Evolutionary conservation across 305 asterid genomes (phyloP), one percentile per base, ranked within the genome.

Genomic region (Nicotiana rustica): DNA sequence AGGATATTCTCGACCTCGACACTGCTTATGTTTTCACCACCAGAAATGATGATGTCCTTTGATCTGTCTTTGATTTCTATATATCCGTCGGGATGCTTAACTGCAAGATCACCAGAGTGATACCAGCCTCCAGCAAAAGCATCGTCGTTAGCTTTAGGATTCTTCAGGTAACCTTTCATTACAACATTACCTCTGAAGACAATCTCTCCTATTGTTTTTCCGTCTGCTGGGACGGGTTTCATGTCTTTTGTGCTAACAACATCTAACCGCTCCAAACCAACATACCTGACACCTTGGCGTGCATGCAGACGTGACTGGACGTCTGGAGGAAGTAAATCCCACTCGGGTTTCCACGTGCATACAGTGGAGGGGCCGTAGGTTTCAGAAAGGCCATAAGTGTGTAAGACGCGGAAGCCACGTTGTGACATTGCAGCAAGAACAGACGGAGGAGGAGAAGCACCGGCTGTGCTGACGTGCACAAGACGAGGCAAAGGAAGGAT

Each of bases 391-490:
- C 99, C 99, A 13, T 96, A 96, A 17, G 98, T 96, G 91, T 96
- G 99, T 0, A 97, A 18, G 14, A 96, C 98, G 21, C 94, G 92
- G 79, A 96, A 96, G 79, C 99, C 99, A 69, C 80, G 93, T 14
- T 88, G 89, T 0, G 97, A 89, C 98, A 96, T 96, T 79, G 94
- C 94, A 1, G 83, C 86, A 56, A 96, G 97, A 64, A 96, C 86
- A 0, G 98, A 84, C 36, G 99, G 98, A 3, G 99, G 98, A 2
- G 99, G 99, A 21, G 99, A 97, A 3, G 99, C 99, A 15, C 99
- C 99, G 1, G 99, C 99, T 15, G 99, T 96, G 98, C 95, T 96
- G 35, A 94, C 99, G 2, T 92, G 91, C 80, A 96, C 98, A 2
- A 83, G 73, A 4, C 93, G 98, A 66, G 99, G 98, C 81, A 96